Conservation (phyloP, 345 rosid species). For the Citrus australasica region DNA sequence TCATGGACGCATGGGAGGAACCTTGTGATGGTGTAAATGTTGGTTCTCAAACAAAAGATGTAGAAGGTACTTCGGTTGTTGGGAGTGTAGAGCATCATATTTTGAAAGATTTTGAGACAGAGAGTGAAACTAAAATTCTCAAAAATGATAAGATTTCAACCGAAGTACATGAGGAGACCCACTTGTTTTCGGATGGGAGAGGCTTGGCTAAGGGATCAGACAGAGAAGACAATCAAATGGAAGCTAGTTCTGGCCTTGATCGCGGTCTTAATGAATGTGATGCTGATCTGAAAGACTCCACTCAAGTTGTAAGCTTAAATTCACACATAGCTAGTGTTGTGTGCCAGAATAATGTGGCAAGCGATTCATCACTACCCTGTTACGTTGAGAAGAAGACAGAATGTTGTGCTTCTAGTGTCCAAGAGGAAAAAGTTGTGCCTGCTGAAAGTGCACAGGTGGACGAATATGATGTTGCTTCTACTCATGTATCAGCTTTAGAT, state of each 20-base stretch:
- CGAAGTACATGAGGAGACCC: slow-evolving; percentile 10
- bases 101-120: slow-evolving; percentile 1
- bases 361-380: background rate
- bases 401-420: slow-evolving; percentile 2
- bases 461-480: slow-evolving; percentile 13
- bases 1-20: slow-evolving; percentile 49
- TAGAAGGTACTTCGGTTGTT: background rate
- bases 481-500: slow-evolving; percentile 1
- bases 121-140: background rate
- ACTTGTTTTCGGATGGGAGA: background rate
- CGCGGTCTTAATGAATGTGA: background rate
- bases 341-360: background rate
- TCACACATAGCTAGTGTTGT: background rate
- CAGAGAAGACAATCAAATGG: slow-evolving; percentile 14
- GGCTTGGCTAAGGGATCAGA: slow-evolving; percentile 5
- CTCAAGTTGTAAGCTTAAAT: background rate
- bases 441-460: slow-evolving; percentile 12
- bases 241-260: slow-evolving; percentile 10
- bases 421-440: background rate
- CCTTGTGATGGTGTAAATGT: slow-evolving; percentile 27
- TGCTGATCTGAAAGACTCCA: background rate
- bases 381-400: background rate
- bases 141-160: slow-evolving; percentile 17
- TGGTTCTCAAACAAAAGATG: slow-evolving; percentile 15
- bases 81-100: slow-evolving; percentile 5